Evolutionary conservation across 257 asterid genomes (phyloP), one percentile per base, ranked within the genome.

Genomic region (Forsythia viridissima): DNA sequence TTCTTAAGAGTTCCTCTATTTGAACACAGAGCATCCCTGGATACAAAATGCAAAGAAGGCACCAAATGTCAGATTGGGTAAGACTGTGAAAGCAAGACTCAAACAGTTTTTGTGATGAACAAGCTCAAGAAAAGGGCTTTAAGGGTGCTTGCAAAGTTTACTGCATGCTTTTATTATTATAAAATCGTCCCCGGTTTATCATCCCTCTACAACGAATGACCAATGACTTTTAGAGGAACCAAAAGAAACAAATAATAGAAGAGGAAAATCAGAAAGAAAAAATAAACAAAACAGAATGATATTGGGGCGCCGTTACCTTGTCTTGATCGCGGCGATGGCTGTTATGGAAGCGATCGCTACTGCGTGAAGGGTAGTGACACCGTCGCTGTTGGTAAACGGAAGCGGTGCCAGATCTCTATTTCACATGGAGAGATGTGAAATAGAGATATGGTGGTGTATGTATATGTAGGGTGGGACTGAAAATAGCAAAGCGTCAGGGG

Each of bases 31-130:
- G 43, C 97, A 92, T 85, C 82, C 91, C 20, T 92, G 97, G 97
- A 57, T 92, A 72, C 92, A 88, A 87, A 84, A 91, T 80, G 81
- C 84, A 76, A 91, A 83, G 89, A 92, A 88, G 80, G 91, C 96
- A 55, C 90, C 97, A 72, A 90, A 90, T 74, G 92, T 91, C 55
- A 84, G 92, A 46, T 79, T 90, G 57, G 97, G 97, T 5, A 92
- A 92, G 90, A 90, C 92, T 5, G 94, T 92, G 68, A 91, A 90
- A 85, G 88, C 96, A 74, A 87, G 96, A 84, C 94, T 90, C 71
- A 92, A 88, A 76, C 97, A 92, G 57, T 92, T 92, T 79, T 88
- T 8, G 90, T 90, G 75, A 90, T 90, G 93, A 91, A 90, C 79
- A 89, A 91, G 90, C 91, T 91, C 84, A 91, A 91, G 85, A 91